phyloP scores from a whole-genome alignment of 148 eudicot species.

The Rhododendron mucronatum region DNA sequence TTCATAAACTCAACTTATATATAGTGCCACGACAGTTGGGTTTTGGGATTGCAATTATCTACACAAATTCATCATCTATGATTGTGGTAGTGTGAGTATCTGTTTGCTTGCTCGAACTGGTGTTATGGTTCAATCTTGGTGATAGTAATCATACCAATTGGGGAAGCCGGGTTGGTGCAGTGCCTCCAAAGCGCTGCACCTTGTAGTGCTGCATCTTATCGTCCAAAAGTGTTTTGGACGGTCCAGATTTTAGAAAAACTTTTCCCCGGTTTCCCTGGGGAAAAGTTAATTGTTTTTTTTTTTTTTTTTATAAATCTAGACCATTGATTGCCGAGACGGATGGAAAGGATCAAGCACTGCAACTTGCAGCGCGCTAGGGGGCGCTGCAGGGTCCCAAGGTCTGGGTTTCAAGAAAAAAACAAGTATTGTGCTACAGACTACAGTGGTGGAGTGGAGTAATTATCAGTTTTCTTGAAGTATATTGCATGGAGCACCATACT shows the following conservation, averaged over 20 bases:
- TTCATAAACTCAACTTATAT: background rate
- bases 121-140: background rate
- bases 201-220: too few relatives aligned
- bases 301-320: too few relatives aligned
- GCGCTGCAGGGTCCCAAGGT: too few relatives aligned
- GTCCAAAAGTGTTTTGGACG: too few relatives aligned
- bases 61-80: background rate
- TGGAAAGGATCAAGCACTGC: too few relatives aligned
- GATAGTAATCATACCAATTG: background rate
- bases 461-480: background rate
- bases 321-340: too few relatives aligned
- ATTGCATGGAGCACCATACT: background rate
- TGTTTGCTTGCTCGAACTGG: background rate
- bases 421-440: background rate
- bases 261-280: too few relatives aligned
- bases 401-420: background rate
- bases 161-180: too few relatives aligned
- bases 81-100: background rate
- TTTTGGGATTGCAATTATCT: background rate
- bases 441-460: background rate
- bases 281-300: too few relatives aligned
- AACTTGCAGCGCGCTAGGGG: too few relatives aligned
- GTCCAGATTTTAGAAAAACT: too few relatives aligned
- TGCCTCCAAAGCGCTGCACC: too few relatives aligned
- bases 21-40: background rate